Percentiles rank a stretch among this genome's conserved stretches.
Evolutionary conservation across 2,329 filamentous ascomycete genomes (phyloP).

Genomic region (Exophiala sideris): DNA sequence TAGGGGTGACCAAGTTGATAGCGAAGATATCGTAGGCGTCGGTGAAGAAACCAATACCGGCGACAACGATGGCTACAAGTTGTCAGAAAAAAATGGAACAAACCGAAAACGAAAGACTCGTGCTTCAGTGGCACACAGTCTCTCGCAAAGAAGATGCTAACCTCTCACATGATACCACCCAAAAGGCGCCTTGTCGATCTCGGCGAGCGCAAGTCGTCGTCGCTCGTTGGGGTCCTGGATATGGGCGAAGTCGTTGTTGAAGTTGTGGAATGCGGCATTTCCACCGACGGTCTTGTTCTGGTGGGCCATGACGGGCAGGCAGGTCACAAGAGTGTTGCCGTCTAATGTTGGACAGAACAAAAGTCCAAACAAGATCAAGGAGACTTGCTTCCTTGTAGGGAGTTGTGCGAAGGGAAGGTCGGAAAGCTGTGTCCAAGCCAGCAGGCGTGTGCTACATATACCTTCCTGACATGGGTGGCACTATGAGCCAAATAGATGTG

Average conservation of each 20-base stretch:
- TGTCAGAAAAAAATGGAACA: too few species aligned
- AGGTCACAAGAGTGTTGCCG: background rate
- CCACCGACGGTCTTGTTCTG: conserved; percentile 25
- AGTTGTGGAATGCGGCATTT: conserved; percentile 67
- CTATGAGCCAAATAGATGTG: background rate
- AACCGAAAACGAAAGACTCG: too few species aligned
- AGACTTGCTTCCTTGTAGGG: conserved; percentile 2
- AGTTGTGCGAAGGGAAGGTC: background rate
- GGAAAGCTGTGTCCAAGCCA: background rate
- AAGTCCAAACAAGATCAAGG: conserved; percentile 10
- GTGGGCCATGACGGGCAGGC: conserved; percentile 6
- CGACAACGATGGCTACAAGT: conserved; percentile 62
- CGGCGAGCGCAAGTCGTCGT: conserved; percentile 71
- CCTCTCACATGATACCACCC: conserved; percentile 71
- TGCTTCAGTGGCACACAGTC: too few species aligned
- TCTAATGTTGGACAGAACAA: conserved; percentile 6
- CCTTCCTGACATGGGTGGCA: conserved; percentile 4
- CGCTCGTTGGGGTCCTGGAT: conserved; percentile 71
- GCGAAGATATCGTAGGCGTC: conserved; percentile 83
- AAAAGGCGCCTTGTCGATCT: conserved; percentile 42
- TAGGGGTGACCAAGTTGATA: conserved; percentile 67
- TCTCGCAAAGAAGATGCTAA: too few species aligned
- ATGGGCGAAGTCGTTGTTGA: conserved; percentile 68
- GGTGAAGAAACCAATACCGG: conserved; percentile 84
- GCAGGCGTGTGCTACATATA: conserved; percentile 18